A percentile compares a stretch with the other conserved stretches of the same genome.
Evolutionary conservation across 345 rosid species (phyloP).

Genomic region (Corchorus capsularis): DNA sequence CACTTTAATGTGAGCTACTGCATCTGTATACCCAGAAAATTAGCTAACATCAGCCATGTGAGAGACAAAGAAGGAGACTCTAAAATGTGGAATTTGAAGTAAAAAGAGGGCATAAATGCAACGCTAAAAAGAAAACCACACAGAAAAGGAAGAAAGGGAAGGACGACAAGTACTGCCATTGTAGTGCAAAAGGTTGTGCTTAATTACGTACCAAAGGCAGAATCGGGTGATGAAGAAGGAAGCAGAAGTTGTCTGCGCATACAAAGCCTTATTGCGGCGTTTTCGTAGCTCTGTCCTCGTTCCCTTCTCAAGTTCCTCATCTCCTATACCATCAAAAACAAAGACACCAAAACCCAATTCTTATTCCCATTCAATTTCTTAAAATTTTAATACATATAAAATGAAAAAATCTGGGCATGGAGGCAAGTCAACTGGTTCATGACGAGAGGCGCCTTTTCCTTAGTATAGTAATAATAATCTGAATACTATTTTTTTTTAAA

Average conservation of each 20-base stretch:
- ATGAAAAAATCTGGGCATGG: not conserved
- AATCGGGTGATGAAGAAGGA: not conserved
- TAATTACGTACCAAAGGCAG: not conserved
- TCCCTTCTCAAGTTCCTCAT: conserved; percentile 14
- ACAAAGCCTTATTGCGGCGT: not conserved
- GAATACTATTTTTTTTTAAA: not conserved
- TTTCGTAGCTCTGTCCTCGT: not conserved
- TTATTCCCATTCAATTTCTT: no score
- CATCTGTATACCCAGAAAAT: conserved; percentile 27
- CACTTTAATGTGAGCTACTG: conserved; percentile 56
- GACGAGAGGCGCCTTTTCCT: not conserved
- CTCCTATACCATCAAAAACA: conserved; percentile 7
- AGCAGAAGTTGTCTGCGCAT: conserved; percentile 17
- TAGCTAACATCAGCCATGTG: not conserved
- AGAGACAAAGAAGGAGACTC: not conserved
- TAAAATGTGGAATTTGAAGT: not conserved
- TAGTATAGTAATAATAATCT: not conserved
- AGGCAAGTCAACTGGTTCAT: not conserved
- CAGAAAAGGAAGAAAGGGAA: not conserved
- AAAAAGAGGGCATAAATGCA: not conserved
- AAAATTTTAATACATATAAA: no score
- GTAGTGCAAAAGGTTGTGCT: not conserved
- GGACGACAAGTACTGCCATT: not conserved
- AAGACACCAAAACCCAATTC: not conserved
- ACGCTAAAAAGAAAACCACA: not conserved